Base-by-base conservation (phyloP, 768 basidiomycete species). In the Pleurotus citrinopileatus region DNA sequence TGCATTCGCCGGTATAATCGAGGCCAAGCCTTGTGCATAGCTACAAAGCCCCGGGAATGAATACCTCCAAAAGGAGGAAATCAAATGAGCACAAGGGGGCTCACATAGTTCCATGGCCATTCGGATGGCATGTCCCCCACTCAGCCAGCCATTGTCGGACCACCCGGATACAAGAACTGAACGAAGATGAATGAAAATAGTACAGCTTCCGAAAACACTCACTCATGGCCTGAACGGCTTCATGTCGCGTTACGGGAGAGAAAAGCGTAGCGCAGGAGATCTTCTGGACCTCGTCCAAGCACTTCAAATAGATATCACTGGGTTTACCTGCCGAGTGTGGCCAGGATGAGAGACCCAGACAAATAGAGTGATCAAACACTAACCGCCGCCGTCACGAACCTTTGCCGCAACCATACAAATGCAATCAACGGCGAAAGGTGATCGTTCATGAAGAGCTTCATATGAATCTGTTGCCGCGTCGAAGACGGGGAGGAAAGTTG, bases 171-270 rank as follows among this genome's bases (percentile, higher is more conserved):
- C 85, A 47, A 97, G 77, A 55, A 95, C 91, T 94, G 55, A 5
- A 54, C 48, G 47, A 40, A 40, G 52, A 48, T 54, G 55, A 40
- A 47, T 38, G n/a, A 45, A 42, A n/a, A n/a, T n/a, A n/a, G n/a
- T n/a, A n/a, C n/a, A n/a, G n/a, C n/a, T n/a, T n/a, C n/a, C n/a
- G n/a, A n/a, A n/a, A 55, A 36, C 2, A 50, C 91, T 66, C 57
- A 94, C 92, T 90, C 90, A 94, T 96, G 7, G 93, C 89, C 66
- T 95, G 94, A 19, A 97, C 86, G 3, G 91, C 92, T 70, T 98
- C 94, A 57, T 84, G 79, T 28, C 92, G 79, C 57, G 83, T 74
- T 19, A 95, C 92, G 9, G 92, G 91, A 2, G 89, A 82, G 67
- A 97, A 98, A 15, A 98, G 76, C 2, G 91, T 92, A 4, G 87